These are phyloP conservation scores for Papiliotrema fonsecae DNA, from an alignment of 1,284 basidiomycete genomes.

Conservation along the genomic window DNA sequence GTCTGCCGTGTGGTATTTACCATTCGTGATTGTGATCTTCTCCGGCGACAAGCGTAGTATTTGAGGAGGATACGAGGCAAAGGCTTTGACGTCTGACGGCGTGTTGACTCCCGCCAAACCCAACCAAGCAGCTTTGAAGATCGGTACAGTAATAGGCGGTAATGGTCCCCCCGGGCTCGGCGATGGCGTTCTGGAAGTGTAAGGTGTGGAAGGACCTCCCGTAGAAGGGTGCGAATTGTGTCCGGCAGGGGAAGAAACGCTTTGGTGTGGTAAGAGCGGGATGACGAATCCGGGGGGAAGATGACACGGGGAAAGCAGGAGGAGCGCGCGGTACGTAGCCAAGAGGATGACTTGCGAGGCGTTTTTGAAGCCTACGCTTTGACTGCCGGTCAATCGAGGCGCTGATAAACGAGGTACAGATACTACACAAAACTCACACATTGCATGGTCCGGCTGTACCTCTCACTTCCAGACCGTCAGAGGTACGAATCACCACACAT, in stretches of 20 bases:
- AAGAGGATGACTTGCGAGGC: slow-evolving; percentile 35
- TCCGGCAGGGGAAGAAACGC: neutral
- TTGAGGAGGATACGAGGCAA: slow-evolving; percentile 16
- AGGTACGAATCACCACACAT: slow-evolving; percentile 31
- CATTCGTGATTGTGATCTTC: slow-evolving; percentile 33
- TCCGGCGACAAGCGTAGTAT: slow-evolving; percentile 16
- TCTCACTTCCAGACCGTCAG: slow-evolving; percentile 36
- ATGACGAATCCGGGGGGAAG: slow-evolving; percentile 20
- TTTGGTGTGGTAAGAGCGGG: slow-evolving; percentile 6
- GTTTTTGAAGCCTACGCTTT: slow-evolving; percentile 28
- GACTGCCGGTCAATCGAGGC: slow-evolving; percentile 13
- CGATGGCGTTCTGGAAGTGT: slow-evolving; percentile 8
- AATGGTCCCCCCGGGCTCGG: slow-evolving; percentile 3
- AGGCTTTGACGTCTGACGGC: slow-evolving; percentile 21
- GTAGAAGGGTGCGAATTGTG: neutral
- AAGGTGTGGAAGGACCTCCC: slow-evolving; percentile 7
- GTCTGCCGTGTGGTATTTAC: no score
- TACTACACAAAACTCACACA: slow-evolving; percentile 25
- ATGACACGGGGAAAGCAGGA: slow-evolving; percentile 25
- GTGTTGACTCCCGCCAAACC: slow-evolving; percentile 34
- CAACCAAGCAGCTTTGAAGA: slow-evolving; percentile 39
- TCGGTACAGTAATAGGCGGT: slow-evolving; percentile 17
- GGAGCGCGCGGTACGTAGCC: slow-evolving; percentile 39
- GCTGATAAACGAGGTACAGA: neutral
- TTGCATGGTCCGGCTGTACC: slow-evolving; percentile 41